phyloP scores from a whole-genome alignment of 2,329 filamentous ascomycete genomes.

The Apiospora aurea region DNA sequence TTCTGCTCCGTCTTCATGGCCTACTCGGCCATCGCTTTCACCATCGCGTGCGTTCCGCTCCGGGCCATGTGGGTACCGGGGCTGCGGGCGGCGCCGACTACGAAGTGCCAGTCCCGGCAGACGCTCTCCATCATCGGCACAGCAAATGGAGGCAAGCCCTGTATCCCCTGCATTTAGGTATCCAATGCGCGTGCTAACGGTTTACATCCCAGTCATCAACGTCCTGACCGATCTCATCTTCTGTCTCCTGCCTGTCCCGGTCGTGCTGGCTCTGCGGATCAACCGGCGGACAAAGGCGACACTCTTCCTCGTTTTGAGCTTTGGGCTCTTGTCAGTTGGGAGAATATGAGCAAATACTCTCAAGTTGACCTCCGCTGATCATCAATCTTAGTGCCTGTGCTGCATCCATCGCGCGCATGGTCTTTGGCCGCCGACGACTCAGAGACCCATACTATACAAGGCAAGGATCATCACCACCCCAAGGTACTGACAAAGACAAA shows the following conservation, averaged over 20 bases:
- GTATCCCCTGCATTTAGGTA: too few species aligned
- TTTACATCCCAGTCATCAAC: not conserved
- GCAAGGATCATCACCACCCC: not conserved
- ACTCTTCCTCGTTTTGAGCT: not conserved
- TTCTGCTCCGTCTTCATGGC: not conserved
- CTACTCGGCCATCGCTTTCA: not conserved
- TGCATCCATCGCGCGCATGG: not conserved
- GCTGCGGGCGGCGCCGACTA: not conserved
- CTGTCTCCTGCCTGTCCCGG: not conserved
- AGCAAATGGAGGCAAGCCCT: not conserved
- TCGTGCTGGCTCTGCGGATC: not conserved
- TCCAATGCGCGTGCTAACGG: not conserved
- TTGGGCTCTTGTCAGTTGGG: not conserved
- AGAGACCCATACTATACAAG: not conserved
- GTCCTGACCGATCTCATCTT: not conserved
- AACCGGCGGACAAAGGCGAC: not conserved
- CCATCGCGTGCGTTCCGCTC: not conserved
- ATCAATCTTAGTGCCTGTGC: not conserved
- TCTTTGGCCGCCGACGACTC: constrained; percentile 7
- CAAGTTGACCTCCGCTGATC: not conserved
- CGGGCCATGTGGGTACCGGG: not conserved
- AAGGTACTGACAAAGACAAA: not conserved
- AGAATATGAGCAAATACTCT: rapidly evolving
- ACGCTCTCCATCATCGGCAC: not conserved
- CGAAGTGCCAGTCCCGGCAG: not conserved